phyloP scores from a whole-genome alignment of 1,284 basidiomycete species.

The Golubevia pallescens region DNA sequence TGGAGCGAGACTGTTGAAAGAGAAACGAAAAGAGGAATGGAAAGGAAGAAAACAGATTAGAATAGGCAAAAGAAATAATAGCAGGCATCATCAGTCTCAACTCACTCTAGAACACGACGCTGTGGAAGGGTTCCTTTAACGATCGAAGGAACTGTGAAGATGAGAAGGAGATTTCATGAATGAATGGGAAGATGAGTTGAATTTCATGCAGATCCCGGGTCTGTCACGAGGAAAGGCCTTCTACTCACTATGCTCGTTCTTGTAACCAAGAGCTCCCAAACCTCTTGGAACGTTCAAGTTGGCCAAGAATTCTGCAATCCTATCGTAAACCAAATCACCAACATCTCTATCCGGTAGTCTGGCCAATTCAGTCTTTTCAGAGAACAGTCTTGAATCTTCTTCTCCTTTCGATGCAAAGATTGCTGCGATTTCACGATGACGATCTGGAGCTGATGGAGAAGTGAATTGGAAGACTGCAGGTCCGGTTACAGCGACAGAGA shows the following conservation, averaged over 20 bases:
- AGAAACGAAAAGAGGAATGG: neutral
- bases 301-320: conserved; percentile 89
- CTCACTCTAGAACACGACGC: conserved; percentile 74
- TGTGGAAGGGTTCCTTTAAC: conserved; percentile 88
- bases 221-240: too few species aligned
- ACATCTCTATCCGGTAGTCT: conserved; percentile 81
- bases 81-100: neutral
- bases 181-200: conserved; percentile 2
- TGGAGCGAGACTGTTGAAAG: conserved; percentile 23
- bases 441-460: conserved; percentile 83
- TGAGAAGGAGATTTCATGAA: too few species aligned
- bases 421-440: conserved; percentile 85
- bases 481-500: conserved; percentile 81
- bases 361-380: conserved; percentile 50
- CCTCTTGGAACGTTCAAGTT: conserved; percentile 85
- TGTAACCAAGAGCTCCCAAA: conserved; percentile 83
- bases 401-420: conserved; percentile 73
- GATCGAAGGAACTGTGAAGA: conserved; percentile 66
- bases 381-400: conserved; percentile 4
- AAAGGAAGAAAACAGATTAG: too few species aligned
- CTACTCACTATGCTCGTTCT: conserved; percentile 34
- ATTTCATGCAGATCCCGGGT: too few species aligned
- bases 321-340: conserved; percentile 81
- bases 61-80: too few species aligned
- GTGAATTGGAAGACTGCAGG: conserved; percentile 91